These are phyloP conservation scores for Fusarium mundagurra DNA, from an alignment of 2,329 filamentous ascomycete genomes.

Conservation along the genomic window DNA sequence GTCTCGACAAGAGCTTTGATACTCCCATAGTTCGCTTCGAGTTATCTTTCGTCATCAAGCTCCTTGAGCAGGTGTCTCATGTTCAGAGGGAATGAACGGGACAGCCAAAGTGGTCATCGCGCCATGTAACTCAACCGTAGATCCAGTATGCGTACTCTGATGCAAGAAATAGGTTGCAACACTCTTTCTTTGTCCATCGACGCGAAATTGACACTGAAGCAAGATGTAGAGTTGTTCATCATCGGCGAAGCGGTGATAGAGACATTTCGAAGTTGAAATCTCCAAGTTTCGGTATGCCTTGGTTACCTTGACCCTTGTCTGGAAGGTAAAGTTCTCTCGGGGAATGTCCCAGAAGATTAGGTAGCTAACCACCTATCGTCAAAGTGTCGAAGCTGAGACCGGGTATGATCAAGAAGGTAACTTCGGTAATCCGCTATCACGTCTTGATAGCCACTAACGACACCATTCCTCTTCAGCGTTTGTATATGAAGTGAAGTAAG, in stretches of 20 bases:
- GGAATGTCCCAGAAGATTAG: neutral
- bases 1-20: too few species aligned
- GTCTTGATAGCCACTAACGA: neutral
- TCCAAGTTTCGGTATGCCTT: rapidly evolving
- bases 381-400: neutral
- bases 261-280: neutral
- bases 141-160: neutral
- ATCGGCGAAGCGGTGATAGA: neutral
- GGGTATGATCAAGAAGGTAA: neutral
- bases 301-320: neutral
- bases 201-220: neutral
- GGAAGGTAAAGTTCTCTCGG: neutral
- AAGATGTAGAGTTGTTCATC: rapidly evolving
- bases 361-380: neutral
- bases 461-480: neutral
- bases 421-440: neutral
- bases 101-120: neutral
- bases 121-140: rapidly evolving
- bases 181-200: neutral
- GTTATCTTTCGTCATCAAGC: too few species aligned
- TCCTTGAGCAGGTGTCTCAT: neutral
- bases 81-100: neutral
- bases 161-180: too few species aligned
- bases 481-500: neutral
- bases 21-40: too few species aligned